Conservation (phyloP, 2,329 filamentous ascomycete species). For the Aspergillus fumigatiaffinis region DNA sequence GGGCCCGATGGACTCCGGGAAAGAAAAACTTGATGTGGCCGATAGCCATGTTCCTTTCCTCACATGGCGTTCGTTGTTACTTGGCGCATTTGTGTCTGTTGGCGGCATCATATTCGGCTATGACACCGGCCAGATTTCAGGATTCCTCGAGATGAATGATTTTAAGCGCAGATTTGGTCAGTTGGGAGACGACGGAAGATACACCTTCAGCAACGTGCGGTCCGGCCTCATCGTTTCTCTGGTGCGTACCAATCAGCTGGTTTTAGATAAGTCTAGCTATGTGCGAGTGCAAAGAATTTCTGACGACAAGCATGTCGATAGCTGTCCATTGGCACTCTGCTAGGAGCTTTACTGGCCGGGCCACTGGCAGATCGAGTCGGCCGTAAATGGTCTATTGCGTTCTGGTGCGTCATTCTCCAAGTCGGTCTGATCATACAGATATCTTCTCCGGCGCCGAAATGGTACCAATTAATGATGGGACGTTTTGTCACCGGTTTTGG, state of each 20-base stretch:
- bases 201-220: slow-evolving; percentile 38
- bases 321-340: slow-evolving; percentile 42
- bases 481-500: slow-evolving; percentile 42
- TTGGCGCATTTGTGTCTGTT: slow-evolving; percentile 43
- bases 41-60: slow-evolving; percentile 19
- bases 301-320: slow-evolving; percentile 9
- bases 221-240: slow-evolving; percentile 41
- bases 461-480: slow-evolving; percentile 42
- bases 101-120: slow-evolving; percentile 43
- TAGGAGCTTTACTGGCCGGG: slow-evolving; percentile 40
- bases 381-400: slow-evolving; percentile 39
- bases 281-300: background rate
- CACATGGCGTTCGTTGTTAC: slow-evolving; percentile 29
- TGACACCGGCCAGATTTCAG: slow-evolving; percentile 43
- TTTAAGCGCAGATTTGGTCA: slow-evolving; percentile 39
- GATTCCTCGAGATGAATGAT: slow-evolving; percentile 40
- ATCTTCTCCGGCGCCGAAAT: slow-evolving; percentile 30
- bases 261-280: background rate
- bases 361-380: slow-evolving; percentile 41
- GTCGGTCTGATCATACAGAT: slow-evolving; percentile 44
- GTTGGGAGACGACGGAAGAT: slow-evolving; percentile 23
- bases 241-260: slow-evolving; percentile 20
- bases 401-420: slow-evolving; percentile 37
- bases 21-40: background rate
- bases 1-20: too few relatives aligned